Evolutionary conservation across 179 eudicot genomes (phyloP).

Genomic region (Silene coronaria): DNA sequence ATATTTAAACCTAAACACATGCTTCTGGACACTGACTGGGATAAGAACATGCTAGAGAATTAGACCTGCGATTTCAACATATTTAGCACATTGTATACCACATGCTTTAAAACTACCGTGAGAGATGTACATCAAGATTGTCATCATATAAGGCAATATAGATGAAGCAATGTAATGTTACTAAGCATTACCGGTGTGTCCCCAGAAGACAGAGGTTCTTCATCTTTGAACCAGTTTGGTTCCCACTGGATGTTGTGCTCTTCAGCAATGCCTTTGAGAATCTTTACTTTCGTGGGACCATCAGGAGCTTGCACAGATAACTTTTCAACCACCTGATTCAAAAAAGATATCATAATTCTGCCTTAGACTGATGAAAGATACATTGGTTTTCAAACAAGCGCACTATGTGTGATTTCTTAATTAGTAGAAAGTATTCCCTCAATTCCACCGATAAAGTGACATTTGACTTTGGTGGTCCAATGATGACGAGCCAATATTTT

Average conservation of each 20-base stretch:
- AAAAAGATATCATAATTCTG: slow-evolving; percentile 9
- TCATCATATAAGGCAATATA: neutral
- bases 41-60: neutral
- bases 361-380: slow-evolving; percentile 13
- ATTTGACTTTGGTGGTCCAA: neutral
- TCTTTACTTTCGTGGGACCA: slow-evolving; percentile 69
- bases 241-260: slow-evolving; percentile 87
- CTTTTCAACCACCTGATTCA: slow-evolving; percentile 78
- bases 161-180: slow-evolving; percentile 6
- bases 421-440: neutral
- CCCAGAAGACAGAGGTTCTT: slow-evolving; percentile 36
- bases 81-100: neutral
- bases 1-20: neutral
- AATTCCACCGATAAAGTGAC: neutral
- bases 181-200: slow-evolving; percentile 49
- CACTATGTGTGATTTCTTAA: neutral
- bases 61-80: neutral
- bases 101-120: neutral
- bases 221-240: slow-evolving; percentile 56
- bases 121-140: neutral
- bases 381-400: neutral
- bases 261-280: slow-evolving; percentile 72
- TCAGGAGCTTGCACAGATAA: slow-evolving; percentile 80
- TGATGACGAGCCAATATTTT: neutral
- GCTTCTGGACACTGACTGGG: neutral